Percentiles rank a stretch among this genome's conserved stretches.
These are phyloP conservation scores for Begonia peltatifolia DNA, from an alignment of 306 rosid species.

Conservation along the genomic window DNA sequence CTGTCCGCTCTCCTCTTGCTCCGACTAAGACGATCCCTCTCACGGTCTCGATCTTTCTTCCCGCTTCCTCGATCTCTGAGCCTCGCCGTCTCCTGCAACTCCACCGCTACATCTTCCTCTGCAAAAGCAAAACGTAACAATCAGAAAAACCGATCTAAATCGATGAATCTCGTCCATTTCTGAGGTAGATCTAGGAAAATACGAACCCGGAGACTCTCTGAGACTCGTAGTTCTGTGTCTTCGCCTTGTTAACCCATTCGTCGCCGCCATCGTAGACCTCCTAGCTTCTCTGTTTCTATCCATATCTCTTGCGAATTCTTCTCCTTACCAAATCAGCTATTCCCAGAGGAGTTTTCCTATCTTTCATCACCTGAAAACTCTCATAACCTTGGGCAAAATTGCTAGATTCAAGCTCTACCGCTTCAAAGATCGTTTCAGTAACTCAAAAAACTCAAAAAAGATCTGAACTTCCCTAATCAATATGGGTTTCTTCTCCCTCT, in stretches of 20 bases:
- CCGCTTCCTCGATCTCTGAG: constrained; percentile 65
- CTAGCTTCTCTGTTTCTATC: constrained; percentile 82
- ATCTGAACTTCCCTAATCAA: constrained; percentile 3
- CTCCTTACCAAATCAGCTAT: constrained; percentile 20
- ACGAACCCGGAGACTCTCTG: constrained; percentile 85
- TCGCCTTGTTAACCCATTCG: constrained; percentile 62
- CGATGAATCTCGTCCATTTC: neutral
- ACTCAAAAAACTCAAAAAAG: neutral
- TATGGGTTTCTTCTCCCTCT: constrained; percentile 6
- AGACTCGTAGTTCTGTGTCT: constrained; percentile 61
- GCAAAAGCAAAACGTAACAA: constrained; percentile 1
- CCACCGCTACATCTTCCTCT: constrained; percentile 84
- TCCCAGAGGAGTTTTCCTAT: constrained; percentile 1
- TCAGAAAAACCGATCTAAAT: constrained; percentile 5
- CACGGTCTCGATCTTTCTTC: constrained; percentile 49
- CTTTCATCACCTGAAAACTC: neutral
- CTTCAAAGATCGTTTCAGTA: neutral
- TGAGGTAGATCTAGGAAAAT: constrained; percentile 45
- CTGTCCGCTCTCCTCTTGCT: constrained; percentile 78
- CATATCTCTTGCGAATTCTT: constrained; percentile 27
- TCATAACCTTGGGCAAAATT: neutral
- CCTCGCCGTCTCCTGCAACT: constrained; percentile 71
- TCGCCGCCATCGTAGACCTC: constrained; percentile 46
- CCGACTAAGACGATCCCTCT: constrained; percentile 70
- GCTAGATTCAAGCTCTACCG: constrained; percentile 3